Evolutionary conservation across 768 basidiomycete species (phyloP), one percentile per base, ranked within the genome.

Genomic region (Leccinum variicolor): DNA sequence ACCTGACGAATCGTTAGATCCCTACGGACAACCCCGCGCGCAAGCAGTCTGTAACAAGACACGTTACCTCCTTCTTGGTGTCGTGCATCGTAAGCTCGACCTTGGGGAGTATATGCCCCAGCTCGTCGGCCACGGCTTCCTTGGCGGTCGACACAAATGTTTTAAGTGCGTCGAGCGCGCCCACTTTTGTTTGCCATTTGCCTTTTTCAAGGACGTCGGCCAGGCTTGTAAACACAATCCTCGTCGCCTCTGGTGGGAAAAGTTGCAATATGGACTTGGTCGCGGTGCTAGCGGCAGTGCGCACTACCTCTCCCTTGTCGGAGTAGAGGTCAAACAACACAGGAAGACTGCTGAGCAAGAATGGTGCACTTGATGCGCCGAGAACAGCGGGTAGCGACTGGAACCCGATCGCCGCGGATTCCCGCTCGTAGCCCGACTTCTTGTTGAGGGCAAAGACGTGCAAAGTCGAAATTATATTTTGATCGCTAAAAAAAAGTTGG

Each of bases 151-250:
- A 77, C 29, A 88, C 88, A 61, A 94, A 87, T 46, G 71, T 75
- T 69, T 86, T 92, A 69, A 98, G 82, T 3, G 93, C 85, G 64
- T 97, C 94, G 31, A 98, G 76, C 7, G 87, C 92, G 15, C 90
- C 94, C n/a, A 97, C 88, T 78, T 98, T 98, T 57, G 89, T 85
- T 62, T 87, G 83, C 96, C 96, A 98, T 75, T 97, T 96, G 48
- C 92, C 92, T 50, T 80, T 81, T 55, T 92, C 89, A 23, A 98
- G 71, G 59, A 95, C 83, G 28, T 78, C 78, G 66, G 89, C 88
- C 26, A 98, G 79, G 25, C 78, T 74, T 43, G 84, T 78, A 63
- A 90, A 92, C 7, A 89, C 83, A 54, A 82, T 65, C 28, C 83
- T 77, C n/a, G 81, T 85, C 3, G 89, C 81, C 71, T 97, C 94